Conservation (phyloP, 2,329 filamentous ascomycete genomes). For the Beauveria brongniartii region DNA sequence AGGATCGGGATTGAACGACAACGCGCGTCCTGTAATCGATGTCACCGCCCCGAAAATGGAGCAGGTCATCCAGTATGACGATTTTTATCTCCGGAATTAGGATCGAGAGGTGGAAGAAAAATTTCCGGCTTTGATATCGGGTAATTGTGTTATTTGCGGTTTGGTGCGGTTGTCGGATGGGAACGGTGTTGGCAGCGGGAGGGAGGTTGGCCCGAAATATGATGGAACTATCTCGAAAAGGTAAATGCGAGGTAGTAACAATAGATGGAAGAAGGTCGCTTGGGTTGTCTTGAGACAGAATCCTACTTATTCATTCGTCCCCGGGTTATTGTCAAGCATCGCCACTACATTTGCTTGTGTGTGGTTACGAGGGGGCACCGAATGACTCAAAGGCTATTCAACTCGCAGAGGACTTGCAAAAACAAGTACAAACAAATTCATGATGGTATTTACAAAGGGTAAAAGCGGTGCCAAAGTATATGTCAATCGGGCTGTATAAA, state of each 20-base stretch:
- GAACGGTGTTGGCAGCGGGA: not conserved
- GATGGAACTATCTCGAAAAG: not conserved
- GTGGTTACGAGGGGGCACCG: no score
- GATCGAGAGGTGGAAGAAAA: not conserved
- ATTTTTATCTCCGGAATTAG: not conserved
- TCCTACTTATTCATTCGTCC: not conserved
- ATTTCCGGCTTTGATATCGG: not conserved
- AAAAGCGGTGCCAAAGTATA: no score
- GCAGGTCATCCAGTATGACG: not conserved
- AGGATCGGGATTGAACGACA: constrained; percentile 2
- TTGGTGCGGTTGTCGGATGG: not conserved
- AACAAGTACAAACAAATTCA: no score
- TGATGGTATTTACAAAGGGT: no score
- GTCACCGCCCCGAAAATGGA: not conserved
- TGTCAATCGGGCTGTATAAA: no score
- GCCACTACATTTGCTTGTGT: no score
- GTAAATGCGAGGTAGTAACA: not conserved
- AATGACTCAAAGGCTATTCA: no score
- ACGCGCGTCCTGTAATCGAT: constrained; percentile 1
- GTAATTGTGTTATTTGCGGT: not conserved
- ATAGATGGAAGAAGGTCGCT: no score
- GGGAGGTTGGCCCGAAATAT: not conserved
- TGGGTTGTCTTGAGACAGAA: not conserved
- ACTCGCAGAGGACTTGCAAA: no score
- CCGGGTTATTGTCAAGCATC: no score